Conservation (phyloP, 2,329 filamentous ascomycete genomes). For the Mollisiaceae sp. region DNA sequence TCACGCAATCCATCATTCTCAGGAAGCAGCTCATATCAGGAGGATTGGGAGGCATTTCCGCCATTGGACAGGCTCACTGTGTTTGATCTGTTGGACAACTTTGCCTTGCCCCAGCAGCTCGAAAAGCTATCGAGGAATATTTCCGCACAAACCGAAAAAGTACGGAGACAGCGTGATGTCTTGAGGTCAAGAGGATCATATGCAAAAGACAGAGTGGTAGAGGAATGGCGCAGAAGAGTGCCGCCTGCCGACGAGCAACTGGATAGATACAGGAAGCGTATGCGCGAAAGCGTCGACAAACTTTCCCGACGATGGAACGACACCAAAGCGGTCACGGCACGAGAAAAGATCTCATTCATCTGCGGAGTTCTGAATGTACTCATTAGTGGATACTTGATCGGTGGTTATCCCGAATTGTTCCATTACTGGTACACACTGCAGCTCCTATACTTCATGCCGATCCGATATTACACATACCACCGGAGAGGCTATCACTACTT, state of each 20-base stretch:
- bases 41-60: constrained; percentile 85
- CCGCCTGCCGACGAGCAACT: constrained; percentile 91
- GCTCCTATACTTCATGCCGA: constrained; percentile 94
- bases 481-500: constrained; percentile 96
- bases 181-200: constrained; percentile 75
- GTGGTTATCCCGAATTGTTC: constrained; percentile 82
- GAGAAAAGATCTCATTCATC: constrained; percentile 96
- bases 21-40: constrained; percentile 83
- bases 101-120: constrained; percentile 86
- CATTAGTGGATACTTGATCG: constrained; percentile 91
- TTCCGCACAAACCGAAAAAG: constrained; percentile 81
- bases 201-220: constrained; percentile 88
- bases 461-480: constrained; percentile 90
- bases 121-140: constrained; percentile 89
- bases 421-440: constrained; percentile 92
- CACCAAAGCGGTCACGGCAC: constrained; percentile 82
- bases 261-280: constrained; percentile 85
- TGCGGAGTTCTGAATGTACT: constrained; percentile 97
- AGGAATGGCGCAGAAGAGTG: constrained; percentile 87
- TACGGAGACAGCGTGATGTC: constrained; percentile 81
- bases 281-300: constrained; percentile 88
- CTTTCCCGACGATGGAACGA: constrained; percentile 87
- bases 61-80: constrained; percentile 89
- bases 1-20: constrained; percentile 84
- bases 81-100: constrained; percentile 92